These are phyloP conservation scores for Cadophora luteo-olivacea DNA, from an alignment of 2,329 filamentous ascomycete genomes.

Conservation along the genomic window DNA sequence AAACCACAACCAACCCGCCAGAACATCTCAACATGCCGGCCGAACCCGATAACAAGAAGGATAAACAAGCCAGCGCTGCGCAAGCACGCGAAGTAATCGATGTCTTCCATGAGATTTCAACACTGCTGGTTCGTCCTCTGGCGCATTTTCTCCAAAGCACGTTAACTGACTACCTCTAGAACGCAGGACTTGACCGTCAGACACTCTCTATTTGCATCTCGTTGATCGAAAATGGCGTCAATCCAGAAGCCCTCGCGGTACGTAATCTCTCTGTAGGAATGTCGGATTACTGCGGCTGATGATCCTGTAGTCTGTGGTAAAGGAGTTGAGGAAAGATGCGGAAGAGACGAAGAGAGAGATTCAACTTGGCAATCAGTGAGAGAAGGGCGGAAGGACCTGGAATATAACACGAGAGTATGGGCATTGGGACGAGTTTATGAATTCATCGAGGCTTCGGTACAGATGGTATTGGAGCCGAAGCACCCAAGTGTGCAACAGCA, in stretches of 20 bases:
- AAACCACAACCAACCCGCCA: slow-evolving; percentile 1
- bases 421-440: background rate
- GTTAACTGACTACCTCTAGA: slow-evolving; percentile 58
- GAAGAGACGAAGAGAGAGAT: slow-evolving; percentile 38
- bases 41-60: slow-evolving; percentile 57
- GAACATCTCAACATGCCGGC: slow-evolving; percentile 50
- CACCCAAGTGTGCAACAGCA: background rate
- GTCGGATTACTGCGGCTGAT: slow-evolving; percentile 28
- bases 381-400: background rate
- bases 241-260: slow-evolving; percentile 93
- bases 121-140: slow-evolving; percentile 74
- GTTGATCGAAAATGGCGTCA: slow-evolving; percentile 95
- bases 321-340: slow-evolving; percentile 43
- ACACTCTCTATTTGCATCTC: slow-evolving; percentile 95
- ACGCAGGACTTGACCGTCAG: slow-evolving; percentile 89
- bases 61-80: slow-evolving; percentile 73
- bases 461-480: background rate
- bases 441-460: background rate
- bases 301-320: slow-evolving; percentile 40
- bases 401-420: background rate
- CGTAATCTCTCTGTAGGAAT: slow-evolving; percentile 44
- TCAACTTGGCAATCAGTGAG: slow-evolving; percentile 21
- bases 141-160: background rate
- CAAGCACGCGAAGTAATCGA: slow-evolving; percentile 84
- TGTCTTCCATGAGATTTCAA: slow-evolving; percentile 85